Conservation (phyloP, 805 yeast genomes). For the Saturnispora silvae region DNA sequence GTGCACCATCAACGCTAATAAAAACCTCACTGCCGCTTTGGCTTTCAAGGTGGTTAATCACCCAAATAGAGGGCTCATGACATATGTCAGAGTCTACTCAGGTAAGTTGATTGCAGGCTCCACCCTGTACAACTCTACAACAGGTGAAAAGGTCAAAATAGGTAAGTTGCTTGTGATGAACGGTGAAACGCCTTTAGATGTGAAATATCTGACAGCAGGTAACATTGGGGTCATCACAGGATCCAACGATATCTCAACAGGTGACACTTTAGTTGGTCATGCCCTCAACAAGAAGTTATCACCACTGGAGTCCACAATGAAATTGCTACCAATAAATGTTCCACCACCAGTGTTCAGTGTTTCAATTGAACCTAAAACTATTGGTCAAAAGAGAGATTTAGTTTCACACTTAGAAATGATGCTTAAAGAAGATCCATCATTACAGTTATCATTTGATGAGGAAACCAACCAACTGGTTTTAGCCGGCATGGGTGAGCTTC, state of each 20-base stretch:
- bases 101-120: slow-evolving; percentile 61
- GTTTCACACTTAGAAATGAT: slow-evolving; percentile 56
- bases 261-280: slow-evolving; percentile 76
- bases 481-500: slow-evolving; percentile 97
- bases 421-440: slow-evolving; percentile 84
- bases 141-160: slow-evolving; percentile 54
- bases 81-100: slow-evolving; percentile 79
- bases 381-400: slow-evolving; percentile 70
- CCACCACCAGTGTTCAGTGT: slow-evolving; percentile 94
- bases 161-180: slow-evolving; percentile 73
- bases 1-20: slow-evolving; percentile 43
- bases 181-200: slow-evolving; percentile 76
- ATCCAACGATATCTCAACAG: slow-evolving; percentile 66
- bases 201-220: slow-evolving; percentile 53
- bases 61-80: slow-evolving; percentile 70
- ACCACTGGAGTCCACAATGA: slow-evolving; percentile 33
- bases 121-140: slow-evolving; percentile 56
- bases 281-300: slow-evolving; percentile 34
- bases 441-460: slow-evolving; percentile 60
- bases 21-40: slow-evolving; percentile 60
- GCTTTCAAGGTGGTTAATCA: slow-evolving; percentile 91
- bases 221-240: slow-evolving; percentile 88
- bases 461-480: slow-evolving; percentile 83
- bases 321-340: slow-evolving; percentile 62
- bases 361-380: slow-evolving; percentile 69